phyloP scores from a whole-genome alignment of 2,329 filamentous ascomycete species.

The Orbilia quercus region DNA sequence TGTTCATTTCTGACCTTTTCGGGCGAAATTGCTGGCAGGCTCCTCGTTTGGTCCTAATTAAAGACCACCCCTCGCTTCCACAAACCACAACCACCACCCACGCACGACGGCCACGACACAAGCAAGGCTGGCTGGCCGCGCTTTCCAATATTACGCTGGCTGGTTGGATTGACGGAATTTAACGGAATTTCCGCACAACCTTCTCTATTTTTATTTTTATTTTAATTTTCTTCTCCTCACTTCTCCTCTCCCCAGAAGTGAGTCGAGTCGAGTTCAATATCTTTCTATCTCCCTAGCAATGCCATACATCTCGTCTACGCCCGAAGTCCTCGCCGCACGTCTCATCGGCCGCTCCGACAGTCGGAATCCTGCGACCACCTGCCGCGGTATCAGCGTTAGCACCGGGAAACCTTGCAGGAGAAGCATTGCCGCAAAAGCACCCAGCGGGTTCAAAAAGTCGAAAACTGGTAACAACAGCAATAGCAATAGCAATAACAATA shows the following conservation, averaged over 20 bases:
- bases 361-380: constrained; percentile 83
- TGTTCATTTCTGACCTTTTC: too few species aligned
- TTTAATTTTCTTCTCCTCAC: constrained; percentile 6
- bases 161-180: too few species aligned
- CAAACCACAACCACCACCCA: too few species aligned
- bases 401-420: constrained; percentile 83
- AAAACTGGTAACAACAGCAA: constrained; percentile 56
- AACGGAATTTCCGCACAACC: constrained; percentile 14
- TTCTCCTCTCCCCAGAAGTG: neutral
- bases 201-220: constrained; percentile 12
- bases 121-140: constrained; percentile 16
- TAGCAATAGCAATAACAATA: constrained; percentile 56
- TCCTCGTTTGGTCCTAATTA: too few species aligned
- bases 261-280: neutral
- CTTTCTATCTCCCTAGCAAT: constrained; percentile 63
- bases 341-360: constrained; percentile 83
- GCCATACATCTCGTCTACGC: constrained; percentile 77
- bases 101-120: neutral
- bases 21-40: too few species aligned
- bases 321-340: constrained; percentile 71
- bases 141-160: constrained; percentile 16
- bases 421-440: constrained; percentile 69
- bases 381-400: constrained; percentile 82
- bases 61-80: too few species aligned
- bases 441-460: constrained; percentile 59